Evolutionary conservation across 2,329 filamentous ascomycete species (phyloP).

Genomic region (Colletotrichum phormii): DNA sequence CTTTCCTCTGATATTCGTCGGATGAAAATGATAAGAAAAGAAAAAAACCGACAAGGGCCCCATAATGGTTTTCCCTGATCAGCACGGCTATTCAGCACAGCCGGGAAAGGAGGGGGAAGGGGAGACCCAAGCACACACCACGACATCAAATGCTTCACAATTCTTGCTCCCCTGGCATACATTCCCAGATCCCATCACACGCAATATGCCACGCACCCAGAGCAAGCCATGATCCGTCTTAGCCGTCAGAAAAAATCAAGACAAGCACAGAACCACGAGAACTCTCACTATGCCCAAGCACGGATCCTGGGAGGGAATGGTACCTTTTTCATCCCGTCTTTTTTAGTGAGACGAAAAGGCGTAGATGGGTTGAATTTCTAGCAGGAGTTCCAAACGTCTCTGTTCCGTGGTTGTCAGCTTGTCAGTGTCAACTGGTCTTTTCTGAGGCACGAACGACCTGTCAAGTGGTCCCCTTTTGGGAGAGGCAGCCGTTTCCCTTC

Average conservation of each 20-base stretch:
- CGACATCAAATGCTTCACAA: conserved; percentile 20
- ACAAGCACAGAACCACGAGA: too few species aligned
- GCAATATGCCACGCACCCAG: background rate
- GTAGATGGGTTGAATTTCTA: background rate
- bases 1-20: background rate
- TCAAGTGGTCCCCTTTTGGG: background rate
- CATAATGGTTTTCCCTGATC: conserved; percentile 11
- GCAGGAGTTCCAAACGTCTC: conserved; percentile 22
- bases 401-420: background rate
- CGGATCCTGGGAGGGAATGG: background rate
- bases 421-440: conserved; percentile 1
- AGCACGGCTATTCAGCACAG: conserved; percentile 26
- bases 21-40: background rate
- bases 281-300: too few species aligned
- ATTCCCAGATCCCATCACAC: background rate
- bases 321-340: conserved; percentile 21
- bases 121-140: conserved; percentile 1
- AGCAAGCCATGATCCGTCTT: background rate
- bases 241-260: background rate
- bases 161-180: background rate
- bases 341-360: background rate
- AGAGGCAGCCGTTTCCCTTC: background rate
- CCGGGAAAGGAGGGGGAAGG: conserved; percentile 10
- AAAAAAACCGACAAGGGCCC: background rate
- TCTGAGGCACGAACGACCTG: conserved; percentile 13